Base-by-base conservation (phyloP, 768 basidiomycete genomes). In the Rhodotorula taiwanensis region DNA sequence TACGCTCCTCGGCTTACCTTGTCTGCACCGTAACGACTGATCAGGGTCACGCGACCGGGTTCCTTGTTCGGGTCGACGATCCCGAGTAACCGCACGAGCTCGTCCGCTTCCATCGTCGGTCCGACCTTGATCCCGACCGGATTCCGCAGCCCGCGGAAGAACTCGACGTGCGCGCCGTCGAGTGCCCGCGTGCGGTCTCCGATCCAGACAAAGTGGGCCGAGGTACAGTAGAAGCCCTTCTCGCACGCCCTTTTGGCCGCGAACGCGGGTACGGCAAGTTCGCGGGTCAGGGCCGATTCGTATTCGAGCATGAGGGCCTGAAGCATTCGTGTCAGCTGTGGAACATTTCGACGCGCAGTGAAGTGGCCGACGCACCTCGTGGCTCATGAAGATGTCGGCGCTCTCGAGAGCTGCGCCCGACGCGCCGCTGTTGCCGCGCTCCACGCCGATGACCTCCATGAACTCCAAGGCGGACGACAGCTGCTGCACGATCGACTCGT, bases 51-150 rank as follows among this genome's bases (percentile, higher is more conserved):
- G 64, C 86, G 81, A 36, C 95, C 95, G 15, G 76, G 75, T 71
- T 93, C 89, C 70, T 83, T 84, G 64, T 86, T 78, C 1, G 92
- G 88, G 74, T 99, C 94, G 52, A 97, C 84, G 63, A 93, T 82
- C 69, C 89, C 82, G 21, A 99, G 77, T 49, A 98, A 74, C 44
- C 79, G 67, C 0, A 87, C 82, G 15, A 99, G 76, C 77, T 98
- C 95, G 8, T 83, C 87, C 11, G 78, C 74, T 43, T 78, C 78
- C 87, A 98, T 87, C 45, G 83, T 84, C 30, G 95, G 93, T 4
- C 95, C 95, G 10, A 94, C 89, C 75, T 99, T 99, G 78, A 97
- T 83, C 4, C 95, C 95, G 62, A 95, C 89, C 3, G 91, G 91
- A 74, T 95, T 94, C 52, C 89, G 80, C 56, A 95, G 86, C 11